Conservation (phyloP, 148 eudicot genomes). For the Rhododendron vialii region DNA sequence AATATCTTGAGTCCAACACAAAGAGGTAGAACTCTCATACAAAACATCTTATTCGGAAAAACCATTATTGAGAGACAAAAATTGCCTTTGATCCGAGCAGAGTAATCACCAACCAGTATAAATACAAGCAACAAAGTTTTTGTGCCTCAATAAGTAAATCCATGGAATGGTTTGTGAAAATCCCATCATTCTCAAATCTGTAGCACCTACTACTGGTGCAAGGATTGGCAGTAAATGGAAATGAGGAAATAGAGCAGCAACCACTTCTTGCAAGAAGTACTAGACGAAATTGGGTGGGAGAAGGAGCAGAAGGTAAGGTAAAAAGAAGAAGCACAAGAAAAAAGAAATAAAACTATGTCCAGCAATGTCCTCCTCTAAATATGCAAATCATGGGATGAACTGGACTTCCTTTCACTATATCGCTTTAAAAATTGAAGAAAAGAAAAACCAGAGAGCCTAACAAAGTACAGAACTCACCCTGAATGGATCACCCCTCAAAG, state of each 20-base stretch:
- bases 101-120: background rate
- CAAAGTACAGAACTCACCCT: conserved; percentile 41
- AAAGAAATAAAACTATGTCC: background rate
- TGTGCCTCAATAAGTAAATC: background rate
- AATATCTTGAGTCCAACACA: background rate
- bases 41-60: background rate
- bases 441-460: background rate
- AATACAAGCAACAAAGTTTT: background rate
- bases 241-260: conserved; percentile 5
- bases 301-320: background rate
- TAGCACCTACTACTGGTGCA: background rate
- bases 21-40: background rate
- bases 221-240: background rate
- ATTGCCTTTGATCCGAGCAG: background rate
- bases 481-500: conserved; percentile 91
- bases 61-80: background rate
- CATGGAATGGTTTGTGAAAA: background rate
- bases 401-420: background rate
- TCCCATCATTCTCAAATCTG: background rate
- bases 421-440: background rate
- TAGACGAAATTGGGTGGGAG: background rate
- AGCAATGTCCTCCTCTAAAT: background rate
- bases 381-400: background rate
- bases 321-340: background rate
- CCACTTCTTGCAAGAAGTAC: background rate